phyloP scores from a whole-genome alignment of 164 flowering plant genomes.

The Protea cynaroides region DNA sequence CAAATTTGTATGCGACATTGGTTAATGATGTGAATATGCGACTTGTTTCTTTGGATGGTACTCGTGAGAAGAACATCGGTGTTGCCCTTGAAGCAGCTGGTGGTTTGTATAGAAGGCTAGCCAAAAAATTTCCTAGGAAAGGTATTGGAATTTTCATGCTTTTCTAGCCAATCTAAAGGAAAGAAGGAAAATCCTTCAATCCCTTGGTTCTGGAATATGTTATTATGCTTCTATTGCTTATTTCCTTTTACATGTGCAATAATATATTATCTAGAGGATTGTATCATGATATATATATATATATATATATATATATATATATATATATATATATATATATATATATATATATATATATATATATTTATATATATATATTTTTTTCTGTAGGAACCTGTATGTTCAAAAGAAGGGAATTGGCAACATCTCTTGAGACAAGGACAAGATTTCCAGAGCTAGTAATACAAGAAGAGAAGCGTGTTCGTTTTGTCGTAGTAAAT shows the following conservation, averaged over 20 bases:
- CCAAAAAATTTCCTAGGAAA: slow-evolving; percentile 84
- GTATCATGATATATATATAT: too few relatives aligned
- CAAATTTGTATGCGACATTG: slow-evolving; percentile 85
- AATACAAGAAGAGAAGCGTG: slow-evolving; percentile 94
- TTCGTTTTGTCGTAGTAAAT: slow-evolving; percentile 98
- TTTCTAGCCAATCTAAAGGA: neutral
- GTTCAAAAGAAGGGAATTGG: slow-evolving; percentile 87
- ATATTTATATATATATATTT: too few relatives aligned
- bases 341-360: too few relatives aligned
- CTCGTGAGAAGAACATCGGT: slow-evolving; percentile 91
- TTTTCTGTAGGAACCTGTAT: slow-evolving; percentile 48
- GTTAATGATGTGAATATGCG: slow-evolving; percentile 74
- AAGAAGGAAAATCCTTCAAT: neutral
- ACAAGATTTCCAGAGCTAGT: slow-evolving; percentile 93
- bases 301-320: too few relatives aligned
- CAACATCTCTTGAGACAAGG: slow-evolving; percentile 95
- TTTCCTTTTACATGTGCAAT: neutral
- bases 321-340: too few relatives aligned
- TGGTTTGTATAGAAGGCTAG: slow-evolving; percentile 85
- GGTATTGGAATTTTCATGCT: slow-evolving; percentile 35
- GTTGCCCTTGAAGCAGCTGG: slow-evolving; percentile 99
- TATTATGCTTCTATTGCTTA: neutral
- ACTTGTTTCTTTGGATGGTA: slow-evolving; percentile 66
- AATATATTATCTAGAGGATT: neutral
- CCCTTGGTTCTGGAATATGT: neutral